A percentile compares a stretch with the other conserved stretches of the same genome.
phyloP scores from a whole-genome alignment of 108 stramenopile genomes.

The Nannochloropsis salina region DNA sequence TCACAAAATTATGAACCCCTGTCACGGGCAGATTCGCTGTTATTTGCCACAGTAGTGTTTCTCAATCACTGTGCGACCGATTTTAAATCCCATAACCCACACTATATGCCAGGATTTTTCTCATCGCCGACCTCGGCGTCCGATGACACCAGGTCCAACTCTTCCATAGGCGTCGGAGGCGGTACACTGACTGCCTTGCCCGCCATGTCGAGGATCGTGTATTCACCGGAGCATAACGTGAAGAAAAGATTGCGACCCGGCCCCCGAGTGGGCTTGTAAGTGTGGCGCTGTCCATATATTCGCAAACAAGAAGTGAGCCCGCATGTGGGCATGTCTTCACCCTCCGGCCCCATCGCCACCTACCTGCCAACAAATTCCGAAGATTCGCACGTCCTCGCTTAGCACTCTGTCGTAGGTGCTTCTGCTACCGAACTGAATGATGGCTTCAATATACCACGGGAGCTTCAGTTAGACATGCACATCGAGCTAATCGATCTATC shows the following conservation, averaged over 20 bases:
- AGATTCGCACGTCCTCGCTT: neutral
- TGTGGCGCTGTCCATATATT: neutral
- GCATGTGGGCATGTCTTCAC: neutral
- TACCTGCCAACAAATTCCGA: slow-evolving; percentile 17
- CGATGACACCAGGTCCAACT: neutral
- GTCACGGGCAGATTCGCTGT: no score
- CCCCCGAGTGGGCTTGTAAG: slow-evolving; percentile 7
- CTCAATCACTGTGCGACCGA: no score
- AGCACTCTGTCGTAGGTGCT: neutral
- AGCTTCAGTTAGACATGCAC: no score
- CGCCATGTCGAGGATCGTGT: neutral
- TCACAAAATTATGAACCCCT: no score
- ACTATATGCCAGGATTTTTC: no score
- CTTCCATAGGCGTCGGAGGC: neutral
- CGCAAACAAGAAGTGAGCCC: neutral
- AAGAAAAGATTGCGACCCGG: slow-evolving; percentile 8
- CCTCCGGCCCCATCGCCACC: neutral
- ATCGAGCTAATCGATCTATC: no score
- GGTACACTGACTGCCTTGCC: neutral
- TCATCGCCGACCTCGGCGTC: no score
- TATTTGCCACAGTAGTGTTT: no score
- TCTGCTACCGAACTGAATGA: neutral
- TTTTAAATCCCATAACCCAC: no score
- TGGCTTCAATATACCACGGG: neutral
- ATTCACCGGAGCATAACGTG: neutral